phyloP scores from a whole-genome alignment of 2,329 filamentous ascomycete genomes.

The Aspergillus pseudonomiae region DNA sequence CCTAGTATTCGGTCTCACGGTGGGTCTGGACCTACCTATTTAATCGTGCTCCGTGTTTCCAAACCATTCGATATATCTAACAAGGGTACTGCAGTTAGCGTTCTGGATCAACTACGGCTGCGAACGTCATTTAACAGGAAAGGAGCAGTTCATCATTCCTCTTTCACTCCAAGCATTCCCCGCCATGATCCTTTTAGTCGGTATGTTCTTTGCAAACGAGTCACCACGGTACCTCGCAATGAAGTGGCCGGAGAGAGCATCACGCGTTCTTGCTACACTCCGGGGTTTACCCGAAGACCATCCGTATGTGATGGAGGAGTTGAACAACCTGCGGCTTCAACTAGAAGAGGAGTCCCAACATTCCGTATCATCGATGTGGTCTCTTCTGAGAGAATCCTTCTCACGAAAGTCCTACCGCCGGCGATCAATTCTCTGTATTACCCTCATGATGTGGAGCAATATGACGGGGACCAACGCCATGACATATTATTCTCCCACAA shows the following conservation, averaged over 20 bases:
- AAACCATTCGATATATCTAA: not conserved
- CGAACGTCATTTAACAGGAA: not conserved
- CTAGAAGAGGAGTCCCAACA: not conserved
- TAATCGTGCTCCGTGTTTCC: not conserved
- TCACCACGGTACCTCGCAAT: not conserved
- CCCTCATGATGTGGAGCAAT: conserved; percentile 3
- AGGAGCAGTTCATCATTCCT: not conserved
- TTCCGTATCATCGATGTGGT: not conserved
- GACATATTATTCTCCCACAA: not conserved
- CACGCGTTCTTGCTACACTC: not conserved
- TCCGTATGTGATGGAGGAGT: not conserved
- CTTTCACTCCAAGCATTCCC: conserved; percentile 1
- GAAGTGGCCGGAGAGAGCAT: not conserved
- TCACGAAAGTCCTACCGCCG: not conserved
- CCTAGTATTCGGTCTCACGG: not conserved
- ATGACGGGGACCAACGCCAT: conserved; percentile 4
- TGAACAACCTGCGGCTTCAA: not conserved
- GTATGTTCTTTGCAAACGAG: not conserved
- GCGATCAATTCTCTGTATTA: conserved; percentile 2
- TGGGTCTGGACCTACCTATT: not conserved
- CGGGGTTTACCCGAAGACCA: not conserved
- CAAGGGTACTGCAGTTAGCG: not conserved
- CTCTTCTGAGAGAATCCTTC: not conserved
- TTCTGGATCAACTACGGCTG: conserved; percentile 6
- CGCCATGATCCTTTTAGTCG: not conserved